Base-by-base conservation (phyloP, 2,329 filamentous ascomycete genomes). In the Colletotrichum sidae region DNA sequence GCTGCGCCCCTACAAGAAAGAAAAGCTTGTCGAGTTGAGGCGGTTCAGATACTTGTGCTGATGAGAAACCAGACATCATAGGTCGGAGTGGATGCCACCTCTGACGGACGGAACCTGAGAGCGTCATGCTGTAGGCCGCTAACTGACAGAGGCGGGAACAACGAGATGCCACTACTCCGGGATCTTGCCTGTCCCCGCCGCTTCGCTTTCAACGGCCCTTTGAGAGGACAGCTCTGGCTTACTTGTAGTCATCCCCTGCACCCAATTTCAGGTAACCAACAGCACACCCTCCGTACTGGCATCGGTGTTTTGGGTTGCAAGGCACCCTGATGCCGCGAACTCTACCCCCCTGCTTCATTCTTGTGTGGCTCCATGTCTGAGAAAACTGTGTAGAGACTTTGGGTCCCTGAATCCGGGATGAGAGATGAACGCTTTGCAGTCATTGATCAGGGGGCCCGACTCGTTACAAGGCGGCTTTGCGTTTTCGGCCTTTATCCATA, bases 351-450 rank as follows among this genome's bases (percentile, higher is more conserved):
- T 54, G 42, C 39, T 54, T 64, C 55, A 53, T 34, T 45, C 46
- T 38, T n/a, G 45, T 51, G 35, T 55, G 46, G 4, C 39, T 49
- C 12, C 49, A 37, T 35, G 47, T 65, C 63, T 39, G 17, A 49
- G 8, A 41, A 52, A 65, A 55, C 39, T 37, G 57, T 55, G 51
- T 61, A 51, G 51, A 11, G 45, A 57, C 10, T 63, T 35, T 51
- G 17, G 13, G 34, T 33, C 45, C 15, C 17, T 47, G 42, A 53
- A 46, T 41, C 11, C 25, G 4, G 25, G 25, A 25, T 15, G 39
- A 52, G 17, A 55, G 34, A 45, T 17, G 39, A 12, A 17, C 34
- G 50, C 37, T 13, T 41, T 11, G 25, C 15, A 25, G 25, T 11
- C 42, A 45, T 10, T 15, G 47, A 11, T 15, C 15, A 25, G 17